phyloP scores from a whole-genome alignment of 768 basidiomycete species.

The Butyriboletus loyo region DNA sequence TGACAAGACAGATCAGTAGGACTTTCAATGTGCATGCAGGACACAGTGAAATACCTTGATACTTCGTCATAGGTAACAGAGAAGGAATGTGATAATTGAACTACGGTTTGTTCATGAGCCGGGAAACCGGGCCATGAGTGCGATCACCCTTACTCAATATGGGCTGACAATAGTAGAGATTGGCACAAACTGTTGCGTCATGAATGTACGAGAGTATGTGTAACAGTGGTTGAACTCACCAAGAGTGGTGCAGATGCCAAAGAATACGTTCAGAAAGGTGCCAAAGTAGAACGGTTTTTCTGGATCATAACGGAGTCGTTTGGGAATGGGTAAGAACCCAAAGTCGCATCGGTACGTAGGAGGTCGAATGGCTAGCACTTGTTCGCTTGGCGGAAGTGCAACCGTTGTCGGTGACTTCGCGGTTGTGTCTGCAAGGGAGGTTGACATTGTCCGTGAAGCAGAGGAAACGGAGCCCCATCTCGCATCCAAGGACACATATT shows the following conservation, averaged over 20 bases:
- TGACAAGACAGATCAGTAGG: conserved; percentile 21
- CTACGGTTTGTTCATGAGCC: conserved; percentile 4
- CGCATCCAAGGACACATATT: not conserved
- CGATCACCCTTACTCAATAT: conserved; percentile 52
- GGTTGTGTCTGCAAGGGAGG: not conserved
- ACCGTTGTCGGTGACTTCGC: not conserved
- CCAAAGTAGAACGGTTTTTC: conserved; percentile 48
- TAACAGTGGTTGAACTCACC: conserved; percentile 5
- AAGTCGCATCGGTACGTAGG: conserved; percentile 38
- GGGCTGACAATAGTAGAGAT: conserved; percentile 79
- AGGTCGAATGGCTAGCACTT: not conserved
- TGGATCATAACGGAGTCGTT: conserved; percentile 48
- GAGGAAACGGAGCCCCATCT: conserved; percentile 2
- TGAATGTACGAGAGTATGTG: not conserved
- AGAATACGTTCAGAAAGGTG: conserved; percentile 49
- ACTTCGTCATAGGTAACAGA: conserved; percentile 32
- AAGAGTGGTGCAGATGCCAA: conserved; percentile 59
- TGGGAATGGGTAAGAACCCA: conserved; percentile 60
- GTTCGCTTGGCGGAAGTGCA: not conserved
- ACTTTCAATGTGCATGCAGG: not conserved
- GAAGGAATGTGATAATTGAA: conserved; percentile 37
- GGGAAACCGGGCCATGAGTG: not conserved
- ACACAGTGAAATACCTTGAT: conserved; percentile 18
- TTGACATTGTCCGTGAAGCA: conserved; percentile 1
- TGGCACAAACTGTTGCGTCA: conserved; percentile 42